Evolutionary conservation across 495 filamentous ascomycete species (phyloP).

Genomic region (Penicillium lagena): DNA sequence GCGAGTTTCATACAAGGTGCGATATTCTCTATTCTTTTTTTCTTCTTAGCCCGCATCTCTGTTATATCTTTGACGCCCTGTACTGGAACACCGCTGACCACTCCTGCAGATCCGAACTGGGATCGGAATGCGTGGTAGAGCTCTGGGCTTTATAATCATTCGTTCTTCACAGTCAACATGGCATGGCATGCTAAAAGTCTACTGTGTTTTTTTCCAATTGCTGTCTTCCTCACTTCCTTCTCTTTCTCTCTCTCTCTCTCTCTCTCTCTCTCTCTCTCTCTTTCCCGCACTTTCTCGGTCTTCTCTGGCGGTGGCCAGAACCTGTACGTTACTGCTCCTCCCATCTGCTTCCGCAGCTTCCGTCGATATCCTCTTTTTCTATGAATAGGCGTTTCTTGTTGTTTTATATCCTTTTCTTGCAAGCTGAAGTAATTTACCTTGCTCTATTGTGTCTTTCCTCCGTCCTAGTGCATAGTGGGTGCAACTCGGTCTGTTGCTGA

Average conservation of each 20-base stretch:
- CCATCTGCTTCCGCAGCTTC: too few relatives aligned
- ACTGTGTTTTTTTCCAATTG: too few relatives aligned
- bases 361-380: not conserved
- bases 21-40: conserved; percentile 23
- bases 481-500: not conserved
- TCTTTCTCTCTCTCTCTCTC: too few relatives aligned
- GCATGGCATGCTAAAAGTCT: too few relatives aligned
- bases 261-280: too few relatives aligned
- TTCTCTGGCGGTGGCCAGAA: too few relatives aligned
- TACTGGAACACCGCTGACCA: not conserved
- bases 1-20: conserved; percentile 92
- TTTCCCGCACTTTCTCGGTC: too few relatives aligned
- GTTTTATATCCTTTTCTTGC: not conserved
- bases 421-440: not conserved
- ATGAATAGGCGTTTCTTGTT: not conserved
- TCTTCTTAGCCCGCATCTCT: not conserved
- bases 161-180: not conserved
- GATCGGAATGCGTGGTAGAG: conserved; percentile 34
- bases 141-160: not conserved
- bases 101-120: conserved; percentile 25
- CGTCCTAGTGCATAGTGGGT: not conserved
- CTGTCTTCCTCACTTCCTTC: too few relatives aligned
- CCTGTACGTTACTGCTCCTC: too few relatives aligned
- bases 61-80: too few relatives aligned
- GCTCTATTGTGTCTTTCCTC: not conserved